phyloP scores from a whole-genome alignment of 2,329 filamentous ascomycete species.

The Escovopsis sp. region DNA sequence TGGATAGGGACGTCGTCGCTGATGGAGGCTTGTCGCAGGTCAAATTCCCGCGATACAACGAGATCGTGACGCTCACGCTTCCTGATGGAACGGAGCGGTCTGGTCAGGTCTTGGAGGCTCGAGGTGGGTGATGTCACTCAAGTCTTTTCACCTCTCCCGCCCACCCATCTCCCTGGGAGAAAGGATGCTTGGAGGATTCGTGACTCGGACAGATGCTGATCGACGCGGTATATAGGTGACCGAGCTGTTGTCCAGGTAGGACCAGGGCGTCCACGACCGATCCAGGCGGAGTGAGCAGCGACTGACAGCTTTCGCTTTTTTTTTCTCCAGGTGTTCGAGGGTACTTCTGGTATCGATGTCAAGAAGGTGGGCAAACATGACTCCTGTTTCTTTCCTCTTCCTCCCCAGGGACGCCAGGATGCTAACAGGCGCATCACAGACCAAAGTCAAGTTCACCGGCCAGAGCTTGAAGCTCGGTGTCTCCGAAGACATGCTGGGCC shows the following conservation, averaged over 20 bases:
- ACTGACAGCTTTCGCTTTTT: slow-evolving; percentile 14
- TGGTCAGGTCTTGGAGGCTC: slow-evolving; percentile 91
- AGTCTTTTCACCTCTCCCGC: too few relatives aligned
- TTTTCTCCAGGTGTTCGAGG: slow-evolving; percentile 71
- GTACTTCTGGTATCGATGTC: slow-evolving; percentile 92
- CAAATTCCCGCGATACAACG: slow-evolving; percentile 95
- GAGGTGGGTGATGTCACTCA: slow-evolving; percentile 44
- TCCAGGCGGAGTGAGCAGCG: slow-evolving; percentile 3
- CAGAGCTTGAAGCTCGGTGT: slow-evolving; percentile 97
- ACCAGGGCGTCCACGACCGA: not conserved
- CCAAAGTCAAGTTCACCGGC: slow-evolving; percentile 92
- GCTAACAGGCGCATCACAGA: slow-evolving; percentile 40
- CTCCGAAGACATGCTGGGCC: slow-evolving; percentile 97
- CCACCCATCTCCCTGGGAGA: too few relatives aligned
- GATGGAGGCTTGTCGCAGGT: slow-evolving; percentile 41
- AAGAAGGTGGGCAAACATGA: slow-evolving; percentile 58
- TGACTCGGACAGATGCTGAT: slow-evolving; percentile 7
- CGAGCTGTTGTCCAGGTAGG: slow-evolving; percentile 86
- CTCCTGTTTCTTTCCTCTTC: too few relatives aligned
- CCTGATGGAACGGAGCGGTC: slow-evolving; percentile 88
- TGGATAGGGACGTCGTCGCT: slow-evolving; percentile 5
- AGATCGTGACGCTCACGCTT: slow-evolving; percentile 91
- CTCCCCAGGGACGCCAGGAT: not conserved
- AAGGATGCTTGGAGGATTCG: too few relatives aligned
- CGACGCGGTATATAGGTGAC: slow-evolving; percentile 44